Evolutionary conservation across 164 flowering plant species (phyloP).

Genomic region (Vitis vinifera): DNA sequence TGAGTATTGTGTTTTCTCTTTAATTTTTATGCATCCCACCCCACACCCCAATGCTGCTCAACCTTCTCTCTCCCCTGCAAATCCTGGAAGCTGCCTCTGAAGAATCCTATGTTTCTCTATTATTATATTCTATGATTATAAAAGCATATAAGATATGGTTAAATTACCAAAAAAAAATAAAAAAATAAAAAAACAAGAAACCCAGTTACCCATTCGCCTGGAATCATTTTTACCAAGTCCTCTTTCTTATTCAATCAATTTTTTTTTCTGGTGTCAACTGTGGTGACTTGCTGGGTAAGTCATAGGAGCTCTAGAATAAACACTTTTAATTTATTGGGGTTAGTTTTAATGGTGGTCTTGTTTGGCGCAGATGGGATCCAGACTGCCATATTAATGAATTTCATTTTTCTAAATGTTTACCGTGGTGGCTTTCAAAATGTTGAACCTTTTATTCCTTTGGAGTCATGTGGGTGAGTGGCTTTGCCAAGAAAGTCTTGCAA

Average conservation of each 20-base stretch:
- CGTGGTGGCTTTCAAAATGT: too few relatives aligned
- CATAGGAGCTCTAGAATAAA: too few relatives aligned
- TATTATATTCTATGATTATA: background rate
- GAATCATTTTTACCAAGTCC: too few relatives aligned
- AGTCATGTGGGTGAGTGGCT: too few relatives aligned
- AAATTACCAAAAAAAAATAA: background rate
- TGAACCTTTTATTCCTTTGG: too few relatives aligned
- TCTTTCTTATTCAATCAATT: too few relatives aligned
- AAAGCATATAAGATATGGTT: background rate
- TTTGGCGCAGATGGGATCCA: constrained; percentile 8
- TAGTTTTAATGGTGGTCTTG: constrained; percentile 1
- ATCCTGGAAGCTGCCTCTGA: constrained; percentile 47
- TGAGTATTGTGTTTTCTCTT: background rate
- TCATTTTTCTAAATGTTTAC: too few relatives aligned
- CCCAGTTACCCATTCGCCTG: too few relatives aligned
- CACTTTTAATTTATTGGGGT: too few relatives aligned
- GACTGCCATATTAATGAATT: background rate
- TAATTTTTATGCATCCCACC: constrained; percentile 6
- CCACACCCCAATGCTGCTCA: background rate
- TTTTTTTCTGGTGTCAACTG: too few relatives aligned
- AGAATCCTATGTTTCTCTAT: constrained; percentile 39
- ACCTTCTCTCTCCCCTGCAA: constrained; percentile 22
- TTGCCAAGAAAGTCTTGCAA: too few relatives aligned
- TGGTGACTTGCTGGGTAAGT: constrained; percentile 1
- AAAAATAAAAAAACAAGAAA: too few relatives aligned